A percentile compares a stretch with the other conserved stretches of the same genome.
Evolutionary conservation across 345 rosid species (phyloP).

Genomic region (Camelina laxa): DNA sequence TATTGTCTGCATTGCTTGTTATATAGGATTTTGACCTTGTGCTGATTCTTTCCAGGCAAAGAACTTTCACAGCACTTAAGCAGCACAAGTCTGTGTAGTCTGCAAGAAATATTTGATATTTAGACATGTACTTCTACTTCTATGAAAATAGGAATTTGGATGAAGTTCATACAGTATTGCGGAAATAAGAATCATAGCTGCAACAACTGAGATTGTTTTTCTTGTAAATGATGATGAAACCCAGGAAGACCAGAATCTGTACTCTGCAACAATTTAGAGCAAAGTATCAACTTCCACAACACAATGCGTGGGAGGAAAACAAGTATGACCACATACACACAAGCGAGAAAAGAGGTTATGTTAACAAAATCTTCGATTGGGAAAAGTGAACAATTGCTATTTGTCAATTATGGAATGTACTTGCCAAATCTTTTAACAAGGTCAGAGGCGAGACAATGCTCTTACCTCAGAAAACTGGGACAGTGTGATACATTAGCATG

Average conservation of each 20-base stretch:
- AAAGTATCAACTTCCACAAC: constrained; percentile 31
- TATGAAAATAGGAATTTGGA: constrained; percentile 3
- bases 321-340: constrained; percentile 4
- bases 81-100: constrained; percentile 74
- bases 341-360: too few relatives aligned
- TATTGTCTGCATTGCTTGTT: constrained; percentile 59
- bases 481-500: constrained; percentile 64
- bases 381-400: background rate
- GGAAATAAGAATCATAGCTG: constrained; percentile 69
- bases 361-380: too few relatives aligned
- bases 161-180: constrained; percentile 61
- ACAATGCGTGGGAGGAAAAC: constrained; percentile 9
- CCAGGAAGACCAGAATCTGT: constrained; percentile 54
- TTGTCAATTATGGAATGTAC: constrained; percentile 1
- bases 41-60: constrained; percentile 57
- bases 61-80: constrained; percentile 62
- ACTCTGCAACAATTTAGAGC: constrained; percentile 59
- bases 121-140: constrained; percentile 22
- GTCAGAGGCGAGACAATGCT: constrained; percentile 6
- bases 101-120: constrained; percentile 43
- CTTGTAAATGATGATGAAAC: constrained; percentile 78
- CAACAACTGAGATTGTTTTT: constrained; percentile 73
- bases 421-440: constrained; percentile 24
- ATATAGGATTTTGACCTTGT: constrained; percentile 47
- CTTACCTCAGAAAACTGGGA: constrained; percentile 69